A percentile compares a stretch with the other conserved stretches of the same genome.
Conservation (phyloP, 805 yeast species). For the Sungouiella blattae region DNA sequence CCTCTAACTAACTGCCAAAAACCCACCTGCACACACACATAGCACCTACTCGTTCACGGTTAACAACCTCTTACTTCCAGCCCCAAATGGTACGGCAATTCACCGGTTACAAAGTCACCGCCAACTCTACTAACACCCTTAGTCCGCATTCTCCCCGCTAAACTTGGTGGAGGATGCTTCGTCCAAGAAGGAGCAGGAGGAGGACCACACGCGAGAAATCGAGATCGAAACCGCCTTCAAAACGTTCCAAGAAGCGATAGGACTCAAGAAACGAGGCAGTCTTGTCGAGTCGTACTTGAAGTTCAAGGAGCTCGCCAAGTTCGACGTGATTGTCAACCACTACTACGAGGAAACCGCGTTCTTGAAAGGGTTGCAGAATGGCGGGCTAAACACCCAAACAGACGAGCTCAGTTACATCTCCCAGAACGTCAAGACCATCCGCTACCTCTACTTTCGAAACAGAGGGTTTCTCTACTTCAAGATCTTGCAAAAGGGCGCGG, state of each 20-base stretch:
- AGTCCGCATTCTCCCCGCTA: constrained; percentile 74
- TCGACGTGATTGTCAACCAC: constrained; percentile 58
- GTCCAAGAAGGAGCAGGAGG: constrained; percentile 57
- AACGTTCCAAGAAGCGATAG: constrained; percentile 67
- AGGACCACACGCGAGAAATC: constrained; percentile 86
- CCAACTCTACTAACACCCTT: constrained; percentile 7
- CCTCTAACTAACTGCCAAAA: too few species aligned
- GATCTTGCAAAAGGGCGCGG: constrained; percentile 21
- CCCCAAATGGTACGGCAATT: background rate
- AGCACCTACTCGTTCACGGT: too few species aligned
- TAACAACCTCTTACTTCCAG: too few species aligned
- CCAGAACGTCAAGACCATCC: constrained; percentile 67
- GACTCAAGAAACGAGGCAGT: constrained; percentile 49
- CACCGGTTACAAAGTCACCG: too few species aligned
- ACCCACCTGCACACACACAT: too few species aligned
- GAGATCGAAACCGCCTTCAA: constrained; percentile 85
- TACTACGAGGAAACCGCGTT: constrained; percentile 37
- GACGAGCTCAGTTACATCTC: constrained; percentile 47
- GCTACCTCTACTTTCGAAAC: constrained; percentile 78
- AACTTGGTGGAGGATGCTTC: constrained; percentile 73
- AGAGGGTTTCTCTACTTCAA: constrained; percentile 69
- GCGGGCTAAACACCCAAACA: constrained; percentile 26
- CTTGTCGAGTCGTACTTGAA: constrained; percentile 47
- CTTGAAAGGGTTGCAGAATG: constrained; percentile 39
- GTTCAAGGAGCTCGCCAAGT: constrained; percentile 62